Conservation (phyloP, 257 asterid genomes). For the Cynanchum wilfordii region DNA sequence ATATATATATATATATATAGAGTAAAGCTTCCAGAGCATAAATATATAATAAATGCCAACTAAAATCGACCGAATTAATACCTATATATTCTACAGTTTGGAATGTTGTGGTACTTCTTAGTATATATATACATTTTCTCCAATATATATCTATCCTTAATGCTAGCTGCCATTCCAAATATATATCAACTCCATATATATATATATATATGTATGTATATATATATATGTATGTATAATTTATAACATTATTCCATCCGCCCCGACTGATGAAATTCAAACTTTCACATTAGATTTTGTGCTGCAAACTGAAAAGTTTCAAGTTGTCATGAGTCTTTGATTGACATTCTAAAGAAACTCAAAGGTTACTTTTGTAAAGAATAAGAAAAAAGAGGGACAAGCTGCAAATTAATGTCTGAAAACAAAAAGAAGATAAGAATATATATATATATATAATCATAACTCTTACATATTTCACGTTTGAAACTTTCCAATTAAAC, state of each 20-base stretch:
- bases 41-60: not conserved
- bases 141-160: too few relatives aligned
- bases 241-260: not conserved
- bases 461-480: too few relatives aligned
- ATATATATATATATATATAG: too few relatives aligned
- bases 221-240: too few relatives aligned
- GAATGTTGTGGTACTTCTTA: too few relatives aligned
- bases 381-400: not conserved
- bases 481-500: too few relatives aligned
- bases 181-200: too few relatives aligned
- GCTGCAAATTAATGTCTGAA: not conserved
- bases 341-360: not conserved
- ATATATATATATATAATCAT: too few relatives aligned
- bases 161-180: too few relatives aligned
- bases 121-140: too few relatives aligned
- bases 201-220: too few relatives aligned
- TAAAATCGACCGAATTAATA: not conserved
- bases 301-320: not conserved
- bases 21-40: not conserved
- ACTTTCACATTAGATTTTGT: not conserved
- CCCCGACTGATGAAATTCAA: not conserved
- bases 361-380: not conserved
- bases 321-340: not conserved
- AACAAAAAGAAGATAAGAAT: too few relatives aligned
- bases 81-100: not conserved